A percentile compares a stretch with the other conserved stretches of the same genome.
These are phyloP conservation scores for Mortierella sp. DNA, from an alignment of 371 early-diverging fungal genomes.

Conservation along the genomic window DNA sequence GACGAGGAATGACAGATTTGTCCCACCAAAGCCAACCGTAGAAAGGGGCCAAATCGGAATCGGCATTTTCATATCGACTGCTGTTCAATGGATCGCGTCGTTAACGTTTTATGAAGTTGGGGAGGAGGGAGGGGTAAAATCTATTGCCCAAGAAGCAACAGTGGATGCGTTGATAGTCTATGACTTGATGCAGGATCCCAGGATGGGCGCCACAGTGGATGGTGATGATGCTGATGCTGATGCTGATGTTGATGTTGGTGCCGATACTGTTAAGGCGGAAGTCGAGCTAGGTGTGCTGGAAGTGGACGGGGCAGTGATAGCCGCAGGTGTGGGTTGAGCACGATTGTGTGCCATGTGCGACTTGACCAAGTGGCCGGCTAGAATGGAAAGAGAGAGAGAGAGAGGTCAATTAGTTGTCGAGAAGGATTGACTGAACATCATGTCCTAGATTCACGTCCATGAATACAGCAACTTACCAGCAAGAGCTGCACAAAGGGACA, in stretches of 20 bases:
- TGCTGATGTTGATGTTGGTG: constrained; percentile 20
- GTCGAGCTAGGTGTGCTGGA: constrained; percentile 11
- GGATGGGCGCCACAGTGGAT: constrained; percentile 20
- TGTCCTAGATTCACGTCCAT: neutral
- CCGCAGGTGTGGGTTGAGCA: constrained; percentile 51
- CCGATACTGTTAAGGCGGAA: constrained; percentile 23
- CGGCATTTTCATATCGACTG: constrained; percentile 14
- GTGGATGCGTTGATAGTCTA: neutral
- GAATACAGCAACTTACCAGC: constrained; percentile 53
- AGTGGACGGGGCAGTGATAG: constrained; percentile 18
- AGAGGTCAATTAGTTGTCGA: neutral
- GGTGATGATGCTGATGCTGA: constrained; percentile 17
- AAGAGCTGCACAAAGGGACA: constrained; percentile 88
- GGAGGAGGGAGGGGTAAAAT: neutral
- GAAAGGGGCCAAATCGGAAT: too few relatives aligned
- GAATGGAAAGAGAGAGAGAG: neutral
- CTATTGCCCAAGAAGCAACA: neutral
- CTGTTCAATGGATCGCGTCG: too few relatives aligned
- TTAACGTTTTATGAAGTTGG: neutral
- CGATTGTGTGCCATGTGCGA: constrained; percentile 89
- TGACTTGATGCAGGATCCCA: constrained; percentile 43
- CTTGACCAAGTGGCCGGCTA: constrained; percentile 87
- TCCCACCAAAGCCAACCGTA: too few relatives aligned
- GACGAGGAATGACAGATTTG: too few relatives aligned
- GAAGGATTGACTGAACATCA: neutral